These are phyloP conservation scores for Phytophthora cryptogea DNA, from an alignment of 352 stramenopile species.

Conservation along the genomic window DNA sequence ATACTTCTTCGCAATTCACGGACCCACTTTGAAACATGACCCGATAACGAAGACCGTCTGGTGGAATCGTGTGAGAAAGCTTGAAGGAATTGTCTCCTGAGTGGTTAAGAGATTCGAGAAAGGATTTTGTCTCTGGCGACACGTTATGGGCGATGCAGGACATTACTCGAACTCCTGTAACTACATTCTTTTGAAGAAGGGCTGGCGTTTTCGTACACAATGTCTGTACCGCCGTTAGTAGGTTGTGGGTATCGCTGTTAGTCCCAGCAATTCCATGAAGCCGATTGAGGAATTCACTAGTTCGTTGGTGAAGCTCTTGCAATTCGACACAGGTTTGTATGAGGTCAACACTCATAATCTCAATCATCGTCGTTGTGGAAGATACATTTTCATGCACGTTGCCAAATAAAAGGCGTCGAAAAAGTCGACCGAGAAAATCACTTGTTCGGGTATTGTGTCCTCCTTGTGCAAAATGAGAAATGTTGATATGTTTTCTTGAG, in stretches of 20 bases:
- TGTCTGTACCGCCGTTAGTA: neutral
- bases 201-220: no score
- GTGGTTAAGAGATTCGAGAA: neutral
- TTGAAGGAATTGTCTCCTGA: neutral
- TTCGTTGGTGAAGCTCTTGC: conserved; percentile 4
- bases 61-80: neutral
- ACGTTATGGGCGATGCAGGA: conserved; percentile 12
- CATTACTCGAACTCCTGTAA: conserved; percentile 2
- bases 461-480: conserved; percentile 7
- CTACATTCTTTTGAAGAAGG: neutral
- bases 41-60: neutral
- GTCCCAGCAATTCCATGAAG: neutral
- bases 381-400: conserved; percentile 13
- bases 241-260: neutral
- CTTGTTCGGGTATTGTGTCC: conserved; percentile 17
- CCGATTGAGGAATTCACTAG: neutral
- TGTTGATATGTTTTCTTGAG: conserved; percentile 12
- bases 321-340: conserved; percentile 6
- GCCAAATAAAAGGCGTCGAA: conserved; percentile 15
- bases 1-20: no score
- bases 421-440: conserved; percentile 16
- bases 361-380: conserved; percentile 1
- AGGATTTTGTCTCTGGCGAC: neutral
- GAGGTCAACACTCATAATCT: conserved; percentile 6
- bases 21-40: neutral